A percentile compares a stretch with the other conserved stretches of the same genome.
Evolutionary conservation across 805 yeast genomes (phyloP).

Genomic region (Candida patagonica): DNA sequence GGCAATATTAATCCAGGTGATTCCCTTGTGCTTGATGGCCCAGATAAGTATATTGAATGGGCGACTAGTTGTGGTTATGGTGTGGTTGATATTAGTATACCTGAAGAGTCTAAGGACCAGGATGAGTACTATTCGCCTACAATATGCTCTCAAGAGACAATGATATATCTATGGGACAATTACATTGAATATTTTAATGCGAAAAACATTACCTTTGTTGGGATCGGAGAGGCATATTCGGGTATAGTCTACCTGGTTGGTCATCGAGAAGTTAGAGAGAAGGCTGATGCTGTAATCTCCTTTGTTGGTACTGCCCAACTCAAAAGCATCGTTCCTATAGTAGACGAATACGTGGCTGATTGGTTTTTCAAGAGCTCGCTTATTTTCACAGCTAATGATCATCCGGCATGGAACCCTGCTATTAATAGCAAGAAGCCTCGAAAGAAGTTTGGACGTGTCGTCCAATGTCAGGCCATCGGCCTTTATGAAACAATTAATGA

Average conservation of each 20-base stretch:
- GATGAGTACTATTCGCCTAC: slow-evolving; percentile 24
- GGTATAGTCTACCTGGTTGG: slow-evolving; percentile 83
- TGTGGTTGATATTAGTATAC: slow-evolving; percentile 74
- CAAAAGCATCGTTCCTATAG: slow-evolving; percentile 71
- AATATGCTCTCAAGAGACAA: slow-evolving; percentile 60
- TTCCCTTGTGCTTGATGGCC: slow-evolving; percentile 62
- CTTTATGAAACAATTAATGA: slow-evolving; percentile 70
- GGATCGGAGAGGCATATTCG: slow-evolving; percentile 82
- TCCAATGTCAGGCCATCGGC: slow-evolving; percentile 64
- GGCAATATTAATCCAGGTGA: slow-evolving; percentile 69
- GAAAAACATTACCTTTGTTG: slow-evolving; percentile 66
- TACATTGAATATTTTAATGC: slow-evolving; percentile 61
- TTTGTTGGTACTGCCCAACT: slow-evolving; percentile 62
- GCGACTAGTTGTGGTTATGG: slow-evolving; percentile 47
- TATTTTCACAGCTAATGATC: slow-evolving; percentile 64
- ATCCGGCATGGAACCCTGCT: slow-evolving; percentile 69
- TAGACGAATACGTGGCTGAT: slow-evolving; percentile 83
- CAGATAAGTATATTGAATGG: slow-evolving; percentile 65
- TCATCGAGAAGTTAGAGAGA: slow-evolving; percentile 55
- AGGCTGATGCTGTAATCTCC: slow-evolving; percentile 61
- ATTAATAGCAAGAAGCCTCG: slow-evolving; percentile 59
- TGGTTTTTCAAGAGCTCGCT: slow-evolving; percentile 87
- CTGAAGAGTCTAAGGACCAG: slow-evolving; percentile 41
- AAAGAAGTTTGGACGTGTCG: slow-evolving; percentile 82
- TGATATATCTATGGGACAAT: slow-evolving; percentile 84